Base-by-base conservation (phyloP, 768 basidiomycete genomes). In the Lactarius tabidus region DNA sequence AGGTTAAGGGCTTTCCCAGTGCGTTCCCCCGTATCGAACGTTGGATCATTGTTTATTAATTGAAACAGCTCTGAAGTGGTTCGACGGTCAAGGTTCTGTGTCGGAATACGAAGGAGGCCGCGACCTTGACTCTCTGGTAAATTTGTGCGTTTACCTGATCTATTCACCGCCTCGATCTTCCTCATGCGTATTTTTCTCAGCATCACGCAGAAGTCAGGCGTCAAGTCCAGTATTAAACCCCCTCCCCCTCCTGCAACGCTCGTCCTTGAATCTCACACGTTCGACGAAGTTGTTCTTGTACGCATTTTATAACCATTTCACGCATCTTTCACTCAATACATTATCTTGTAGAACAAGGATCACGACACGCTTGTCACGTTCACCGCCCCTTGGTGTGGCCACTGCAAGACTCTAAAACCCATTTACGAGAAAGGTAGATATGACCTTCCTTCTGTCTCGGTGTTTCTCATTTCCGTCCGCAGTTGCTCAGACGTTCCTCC, bases 351-450 rank as follows among this genome's bases (percentile, higher is more conserved):
- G 61, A 33, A 63, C 20, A 66, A 89, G 84, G 85, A 92, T 71
- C 95, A 95, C 77, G 85, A 95, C 71, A 91, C 93, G 52, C 79
- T 98, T 28, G 92, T 96, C 54, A 80, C 90, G 1, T 93, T 90
- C 79, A 93, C 89, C 65, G 90, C 90, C 29, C 85, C 86, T 43
- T 89, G 91, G 93, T 95, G 95, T 70, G 93, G 94, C 35, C 95
- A 98, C 80, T 98, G 96, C 84, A 98, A 98, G 80, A 82, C 66
- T 69, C 75, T 97, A 75, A 95, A 95, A 76, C 94, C 95, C 23
- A 80, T 82, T 36, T 95, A 90, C 72, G 94, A 95, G 74, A 82
- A 90, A 74, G 87, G 88, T 88, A 51, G 9, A 31, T 23, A 17
- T n/a, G 18, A 10, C 31, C 12, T 52, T 29, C 28, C 15, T 18